Base-by-base conservation (phyloP, 1,284 basidiomycete genomes). In the Trichosporon sp. region DNA sequence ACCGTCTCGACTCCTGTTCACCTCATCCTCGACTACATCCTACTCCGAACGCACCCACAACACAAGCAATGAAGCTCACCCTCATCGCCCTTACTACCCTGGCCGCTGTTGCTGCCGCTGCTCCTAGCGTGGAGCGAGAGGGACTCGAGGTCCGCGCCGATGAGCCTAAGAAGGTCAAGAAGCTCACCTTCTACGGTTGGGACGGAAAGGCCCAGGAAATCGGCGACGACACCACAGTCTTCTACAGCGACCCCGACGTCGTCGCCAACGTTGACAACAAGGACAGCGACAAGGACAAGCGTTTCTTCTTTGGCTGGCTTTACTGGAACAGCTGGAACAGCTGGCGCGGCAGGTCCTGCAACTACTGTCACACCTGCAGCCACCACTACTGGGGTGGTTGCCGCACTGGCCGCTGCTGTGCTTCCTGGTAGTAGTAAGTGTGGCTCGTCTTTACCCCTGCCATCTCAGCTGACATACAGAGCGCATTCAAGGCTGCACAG, bases 11-110 rank as follows among this genome's bases (percentile, higher is more conserved):
- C 5, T 5, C 12, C 59, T 37, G 21, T 46, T n/a, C 14, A n/a
- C 26, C 19, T 16, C 51, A 19, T 4, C 19, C n/a, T 54, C 19
- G 5, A 21, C 35, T 1, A 46, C 21, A 32, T 37, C 32, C 7
- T n/a, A 26, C 26, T 26, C 26, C 59, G 4, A 37, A 2, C 32
- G n/a, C 32, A 2, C 32, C 59, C 8, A 63, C 59, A n/a, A 19
- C 59, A 4, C 59, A 54, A 21, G 11, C 51, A 54, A 63, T 63
- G 59, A 63, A 63, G 59, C n/a, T 63, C 59, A 37, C n/a, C 59
- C 59, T 63, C 31, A 16, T 63, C 14, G 59, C 59, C 14, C 59
- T 63, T 31, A 12, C 59, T 32, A 10, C 59, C 16, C 16, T 63
- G 3, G 59, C 59, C 2, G 59, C 59, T 37, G 2, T 63, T 5